Conservation (phyloP, 345 rosid species). For the Aurinia saxatilis region DNA sequence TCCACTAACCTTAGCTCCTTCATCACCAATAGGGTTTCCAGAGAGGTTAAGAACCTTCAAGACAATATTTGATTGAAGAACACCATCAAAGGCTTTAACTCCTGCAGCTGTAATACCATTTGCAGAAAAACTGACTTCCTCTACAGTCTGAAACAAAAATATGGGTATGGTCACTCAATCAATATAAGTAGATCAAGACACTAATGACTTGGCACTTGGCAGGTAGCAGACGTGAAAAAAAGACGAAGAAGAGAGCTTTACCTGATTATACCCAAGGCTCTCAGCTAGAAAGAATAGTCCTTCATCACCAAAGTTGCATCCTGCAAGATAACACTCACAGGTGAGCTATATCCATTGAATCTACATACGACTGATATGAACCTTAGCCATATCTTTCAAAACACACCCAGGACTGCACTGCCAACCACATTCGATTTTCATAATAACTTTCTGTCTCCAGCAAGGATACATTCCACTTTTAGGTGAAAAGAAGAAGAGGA, state of each 20-base stretch:
- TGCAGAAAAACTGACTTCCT: conserved; percentile 95
- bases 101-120: conserved; percentile 90
- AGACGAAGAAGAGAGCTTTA: conserved; percentile 18
- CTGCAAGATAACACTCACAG: conserved; percentile 31
- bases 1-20: conserved; percentile 82
- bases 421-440: not conserved
- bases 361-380: not conserved
- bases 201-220: not conserved
- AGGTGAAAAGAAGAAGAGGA: not conserved
- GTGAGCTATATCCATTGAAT: conserved; percentile 16
- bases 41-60: conserved; percentile 75
- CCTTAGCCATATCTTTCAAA: not conserved
- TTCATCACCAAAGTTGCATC: conserved; percentile 91
- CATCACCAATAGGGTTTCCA: conserved; percentile 92
- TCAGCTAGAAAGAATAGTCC: conserved; percentile 81
- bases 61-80: conserved; percentile 72
- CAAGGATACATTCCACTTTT: not conserved
- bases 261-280: conserved; percentile 93
- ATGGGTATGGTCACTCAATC: not conserved
- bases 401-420: not conserved
- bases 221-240: not conserved
- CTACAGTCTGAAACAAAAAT: conserved; percentile 49
- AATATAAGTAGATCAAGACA: conserved; percentile 1
- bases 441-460: not conserved
- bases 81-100: conserved; percentile 72